These are phyloP conservation scores for Citeromyces hawaiiensis DNA, from an alignment of 1,139 yeast genomes.

Conservation along the genomic window DNA sequence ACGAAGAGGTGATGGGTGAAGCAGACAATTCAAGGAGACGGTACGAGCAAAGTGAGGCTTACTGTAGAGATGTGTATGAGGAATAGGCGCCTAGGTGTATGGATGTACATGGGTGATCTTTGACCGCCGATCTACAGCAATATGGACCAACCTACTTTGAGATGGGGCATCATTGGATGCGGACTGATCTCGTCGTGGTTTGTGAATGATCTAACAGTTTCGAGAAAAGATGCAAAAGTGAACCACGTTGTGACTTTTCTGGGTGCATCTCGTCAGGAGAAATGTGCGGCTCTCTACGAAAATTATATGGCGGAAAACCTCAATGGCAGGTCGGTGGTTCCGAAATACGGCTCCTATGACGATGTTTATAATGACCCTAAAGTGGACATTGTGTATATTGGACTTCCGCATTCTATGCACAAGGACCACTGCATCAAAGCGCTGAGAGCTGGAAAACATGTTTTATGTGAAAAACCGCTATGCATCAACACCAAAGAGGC, in stretches of 20 bases:
- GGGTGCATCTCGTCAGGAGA: conserved; percentile 9
- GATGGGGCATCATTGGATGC: conserved; percentile 13
- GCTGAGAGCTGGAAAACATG: conserved; percentile 40
- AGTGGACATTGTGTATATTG: conserved; percentile 42
- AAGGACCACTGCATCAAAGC: conserved; percentile 34
- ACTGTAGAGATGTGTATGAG: neutral
- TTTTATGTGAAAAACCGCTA: conserved; percentile 49
- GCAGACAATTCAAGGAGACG: neutral
- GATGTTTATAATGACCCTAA: conserved; percentile 27
- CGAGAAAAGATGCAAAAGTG: conserved; percentile 5
- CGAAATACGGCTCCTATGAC: conserved; percentile 16
- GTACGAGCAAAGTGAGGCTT: neutral
- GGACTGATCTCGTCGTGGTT: conserved; percentile 12
- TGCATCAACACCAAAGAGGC: conserved; percentile 38
- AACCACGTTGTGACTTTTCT: conserved; percentile 9
- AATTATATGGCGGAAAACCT: conserved; percentile 4
- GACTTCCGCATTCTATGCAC: conserved; percentile 46
- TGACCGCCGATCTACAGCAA: neutral
- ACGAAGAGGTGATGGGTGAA: neutral
- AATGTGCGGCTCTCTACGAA: conserved; percentile 9
- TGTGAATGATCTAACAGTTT: conserved; percentile 7
- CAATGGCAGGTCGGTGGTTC: conserved; percentile 4
- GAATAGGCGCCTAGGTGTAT: neutral
- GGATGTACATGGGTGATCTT: neutral
- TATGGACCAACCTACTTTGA: conserved; percentile 3